These are phyloP conservation scores for Sedum album DNA, from an alignment of 164 flowering plant genomes.

Conservation along the genomic window DNA sequence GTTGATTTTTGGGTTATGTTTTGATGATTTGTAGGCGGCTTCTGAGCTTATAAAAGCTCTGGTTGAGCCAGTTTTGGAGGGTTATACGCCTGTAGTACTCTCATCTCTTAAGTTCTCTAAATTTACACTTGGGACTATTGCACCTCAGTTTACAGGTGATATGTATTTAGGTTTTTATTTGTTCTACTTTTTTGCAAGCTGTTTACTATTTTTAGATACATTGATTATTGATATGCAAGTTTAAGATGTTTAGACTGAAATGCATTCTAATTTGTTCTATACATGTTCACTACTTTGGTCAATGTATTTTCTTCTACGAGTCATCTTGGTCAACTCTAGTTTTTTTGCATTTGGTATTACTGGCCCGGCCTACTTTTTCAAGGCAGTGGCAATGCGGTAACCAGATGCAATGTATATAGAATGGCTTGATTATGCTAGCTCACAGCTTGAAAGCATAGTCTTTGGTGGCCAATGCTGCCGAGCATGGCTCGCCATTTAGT, in stretches of 20 bases:
- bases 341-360: too few relatives aligned
- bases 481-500: not conserved
- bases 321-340: not conserved
- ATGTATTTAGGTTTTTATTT: too few relatives aligned
- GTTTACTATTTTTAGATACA: not conserved
- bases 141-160: conserved; percentile 96
- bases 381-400: too few relatives aligned
- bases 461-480: not conserved
- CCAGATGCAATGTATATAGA: too few relatives aligned
- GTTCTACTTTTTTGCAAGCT: conserved; percentile 6
- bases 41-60: conserved; percentile 76
- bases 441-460: not conserved
- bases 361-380: not conserved
- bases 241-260: too few relatives aligned
- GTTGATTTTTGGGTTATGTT: not conserved
- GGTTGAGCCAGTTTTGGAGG: conserved; percentile 88
- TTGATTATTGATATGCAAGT: not conserved
- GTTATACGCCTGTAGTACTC: conserved; percentile 64
- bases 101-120: conserved; percentile 78
- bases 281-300: not conserved
- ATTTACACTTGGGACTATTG: conserved; percentile 95
- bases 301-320: not conserved
- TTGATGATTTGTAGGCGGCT: conserved; percentile 57
- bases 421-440: too few relatives aligned
- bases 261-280: too few relatives aligned